Evolutionary conservation across 495 filamentous ascomycete species (phyloP).

Genomic region (Penicillium cinerascens): DNA sequence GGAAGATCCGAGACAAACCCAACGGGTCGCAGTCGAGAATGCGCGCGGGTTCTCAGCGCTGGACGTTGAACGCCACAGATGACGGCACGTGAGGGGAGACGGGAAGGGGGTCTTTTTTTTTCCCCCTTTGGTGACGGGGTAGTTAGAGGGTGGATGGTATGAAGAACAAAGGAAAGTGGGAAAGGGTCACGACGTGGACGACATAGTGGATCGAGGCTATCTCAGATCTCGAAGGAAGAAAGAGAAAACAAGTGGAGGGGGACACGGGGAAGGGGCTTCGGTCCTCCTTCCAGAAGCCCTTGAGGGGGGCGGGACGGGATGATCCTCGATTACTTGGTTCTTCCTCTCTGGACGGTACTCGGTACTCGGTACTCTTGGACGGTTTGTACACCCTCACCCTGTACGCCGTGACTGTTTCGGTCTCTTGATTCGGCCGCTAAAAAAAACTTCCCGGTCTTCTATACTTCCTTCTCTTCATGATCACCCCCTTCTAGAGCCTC

Average conservation of each 20-base stretch:
- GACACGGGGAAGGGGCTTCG: slow-evolving; percentile 25
- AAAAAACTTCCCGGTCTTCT: background rate
- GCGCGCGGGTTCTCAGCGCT: background rate
- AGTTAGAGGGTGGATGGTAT: background rate
- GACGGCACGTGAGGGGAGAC: slow-evolving; percentile 13
- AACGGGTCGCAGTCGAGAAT: slow-evolving; percentile 9
- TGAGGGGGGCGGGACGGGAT: slow-evolving; percentile 20
- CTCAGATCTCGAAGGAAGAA: slow-evolving; percentile 1
- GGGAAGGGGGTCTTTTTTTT: background rate
- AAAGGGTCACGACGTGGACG: slow-evolving; percentile 12
- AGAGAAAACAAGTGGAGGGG: background rate
- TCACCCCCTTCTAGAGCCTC: slow-evolving; percentile 16
- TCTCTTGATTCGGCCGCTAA: too few species aligned
- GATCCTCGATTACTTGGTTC: slow-evolving; percentile 5
- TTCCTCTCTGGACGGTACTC: background rate
- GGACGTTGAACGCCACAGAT: slow-evolving; percentile 10
- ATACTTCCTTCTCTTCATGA: background rate
- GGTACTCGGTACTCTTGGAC: background rate
- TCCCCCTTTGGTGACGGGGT: background rate
- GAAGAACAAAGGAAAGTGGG: background rate
- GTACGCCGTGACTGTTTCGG: too few species aligned
- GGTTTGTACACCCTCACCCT: background rate
- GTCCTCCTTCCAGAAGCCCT: slow-evolving; percentile 25
- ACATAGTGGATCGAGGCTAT: slow-evolving; percentile 1
- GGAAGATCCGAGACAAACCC: slow-evolving; percentile 30